Evolutionary conservation across 1,284 basidiomycete species (phyloP).

Genomic region (Stereum hirsutum): DNA sequence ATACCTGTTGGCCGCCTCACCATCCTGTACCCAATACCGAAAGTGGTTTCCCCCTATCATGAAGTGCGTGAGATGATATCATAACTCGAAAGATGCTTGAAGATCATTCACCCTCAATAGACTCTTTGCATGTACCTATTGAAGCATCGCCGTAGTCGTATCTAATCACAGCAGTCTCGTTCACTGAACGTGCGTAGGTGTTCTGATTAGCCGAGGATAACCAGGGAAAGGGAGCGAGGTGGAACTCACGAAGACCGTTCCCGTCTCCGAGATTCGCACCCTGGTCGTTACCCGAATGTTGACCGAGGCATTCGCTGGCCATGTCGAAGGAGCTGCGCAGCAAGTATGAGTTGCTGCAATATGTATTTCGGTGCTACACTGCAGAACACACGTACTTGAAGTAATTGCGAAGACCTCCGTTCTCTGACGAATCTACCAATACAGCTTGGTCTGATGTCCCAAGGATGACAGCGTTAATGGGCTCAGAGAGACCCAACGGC

Average conservation of each 20-base stretch:
- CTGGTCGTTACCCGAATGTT: constrained; percentile 66
- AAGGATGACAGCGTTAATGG: constrained; percentile 81
- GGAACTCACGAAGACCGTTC: constrained; percentile 47
- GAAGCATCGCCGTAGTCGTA: constrained; percentile 74
- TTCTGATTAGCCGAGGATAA: constrained; percentile 1
- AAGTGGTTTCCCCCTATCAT: constrained; percentile 93
- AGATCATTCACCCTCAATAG: constrained; percentile 77
- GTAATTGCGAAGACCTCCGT: constrained; percentile 81
- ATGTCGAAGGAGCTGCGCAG: constrained; percentile 45
- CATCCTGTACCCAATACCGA: constrained; percentile 84
- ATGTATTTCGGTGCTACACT: no score
- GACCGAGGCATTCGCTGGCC: constrained; percentile 77
- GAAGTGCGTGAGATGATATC: no score
- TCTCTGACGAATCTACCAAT: constrained; percentile 46
- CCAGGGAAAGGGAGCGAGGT: not conserved
- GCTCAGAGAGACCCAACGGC: constrained; percentile 78
- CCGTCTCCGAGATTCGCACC: constrained; percentile 83
- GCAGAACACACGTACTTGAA: constrained; percentile 36
- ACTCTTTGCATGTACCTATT: constrained; percentile 78
- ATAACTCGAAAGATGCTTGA: no score
- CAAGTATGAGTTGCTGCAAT: not conserved
- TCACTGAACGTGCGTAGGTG: constrained; percentile 35
- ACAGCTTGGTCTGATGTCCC: constrained; percentile 69
- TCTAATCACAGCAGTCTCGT: constrained; percentile 72
- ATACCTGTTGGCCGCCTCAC: constrained; percentile 45